phyloP scores from a whole-genome alignment of 169 alveolate species.

The Eimeria necatrix region DNA sequence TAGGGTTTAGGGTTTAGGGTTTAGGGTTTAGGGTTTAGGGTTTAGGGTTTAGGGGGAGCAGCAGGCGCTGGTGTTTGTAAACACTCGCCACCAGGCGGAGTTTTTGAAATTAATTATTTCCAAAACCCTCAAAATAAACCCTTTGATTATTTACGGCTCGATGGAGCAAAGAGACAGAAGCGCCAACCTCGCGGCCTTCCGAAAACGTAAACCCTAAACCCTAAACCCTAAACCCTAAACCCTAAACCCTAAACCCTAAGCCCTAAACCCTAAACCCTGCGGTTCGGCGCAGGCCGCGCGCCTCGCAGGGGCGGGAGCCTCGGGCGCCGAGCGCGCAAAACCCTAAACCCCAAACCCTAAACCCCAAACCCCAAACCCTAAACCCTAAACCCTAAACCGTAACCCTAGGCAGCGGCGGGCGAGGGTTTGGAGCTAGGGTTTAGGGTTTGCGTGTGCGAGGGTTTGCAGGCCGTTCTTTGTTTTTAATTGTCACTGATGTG shows the following conservation, averaged over 20 bases:
- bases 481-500: constrained; percentile 99
- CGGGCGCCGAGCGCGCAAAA: too few species aligned
- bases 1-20: too few species aligned
- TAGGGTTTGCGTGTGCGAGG: neutral
- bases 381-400: too few species aligned
- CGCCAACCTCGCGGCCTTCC: constrained; percentile 71
- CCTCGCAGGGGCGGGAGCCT: too few species aligned
- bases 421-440: neutral
- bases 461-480: constrained; percentile 33
- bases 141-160: constrained; percentile 91
- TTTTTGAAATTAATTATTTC: constrained; percentile 86
- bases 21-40: too few species aligned
- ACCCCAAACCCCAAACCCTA: neutral
- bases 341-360: neutral
- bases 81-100: constrained; percentile 96
- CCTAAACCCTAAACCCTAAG: too few species aligned
- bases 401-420: too few species aligned
- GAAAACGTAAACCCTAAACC: neutral
- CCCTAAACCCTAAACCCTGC: too few species aligned
- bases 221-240: neutral
- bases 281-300: too few species aligned
- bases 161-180: constrained; percentile 92
- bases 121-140: constrained; percentile 43
- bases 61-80: constrained; percentile 88
- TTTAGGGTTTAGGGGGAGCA: neutral